These are phyloP conservation scores for Cyclanthera cordifolia DNA, from an alignment of 306 rosid genomes.

Conservation along the genomic window DNA sequence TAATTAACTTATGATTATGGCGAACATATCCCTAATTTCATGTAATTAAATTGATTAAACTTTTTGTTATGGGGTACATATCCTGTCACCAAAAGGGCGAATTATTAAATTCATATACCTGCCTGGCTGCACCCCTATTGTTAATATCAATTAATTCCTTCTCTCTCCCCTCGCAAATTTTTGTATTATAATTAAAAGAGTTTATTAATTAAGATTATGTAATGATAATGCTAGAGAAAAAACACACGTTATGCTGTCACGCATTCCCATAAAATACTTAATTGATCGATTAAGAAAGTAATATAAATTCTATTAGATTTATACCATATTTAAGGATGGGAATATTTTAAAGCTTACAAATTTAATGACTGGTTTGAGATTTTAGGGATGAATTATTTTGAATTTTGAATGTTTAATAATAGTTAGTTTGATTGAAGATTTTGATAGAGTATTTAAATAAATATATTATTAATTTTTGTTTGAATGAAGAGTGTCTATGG, in stretches of 20 bases:
- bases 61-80: constrained; percentile 3
- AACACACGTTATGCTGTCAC: background rate
- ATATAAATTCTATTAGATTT: background rate
- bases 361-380: too few relatives aligned
- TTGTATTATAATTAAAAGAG: background rate
- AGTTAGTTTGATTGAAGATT: too few relatives aligned
- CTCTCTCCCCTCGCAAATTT: background rate
- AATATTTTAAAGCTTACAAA: too few relatives aligned
- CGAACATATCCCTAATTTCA: constrained; percentile 13
- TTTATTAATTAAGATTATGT: background rate
- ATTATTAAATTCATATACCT: background rate
- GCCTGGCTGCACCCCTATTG: constrained; percentile 3
- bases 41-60: constrained; percentile 6
- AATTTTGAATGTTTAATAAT: too few relatives aligned
- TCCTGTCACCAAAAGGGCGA: constrained; percentile 7
- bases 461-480: too few relatives aligned
- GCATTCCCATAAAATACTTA: background rate
- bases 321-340: too few relatives aligned
- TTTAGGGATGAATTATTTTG: too few relatives aligned
- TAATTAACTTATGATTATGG: constrained; percentile 4
- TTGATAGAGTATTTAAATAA: too few relatives aligned
- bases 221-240: constrained; percentile 6
- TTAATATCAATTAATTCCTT: background rate
- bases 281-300: background rate
- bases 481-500: too few relatives aligned